Evolutionary conservation across 2,329 filamentous ascomycete species (phyloP), one percentile per base, ranked within the genome.

Genomic region (Colletotrichum lini): DNA sequence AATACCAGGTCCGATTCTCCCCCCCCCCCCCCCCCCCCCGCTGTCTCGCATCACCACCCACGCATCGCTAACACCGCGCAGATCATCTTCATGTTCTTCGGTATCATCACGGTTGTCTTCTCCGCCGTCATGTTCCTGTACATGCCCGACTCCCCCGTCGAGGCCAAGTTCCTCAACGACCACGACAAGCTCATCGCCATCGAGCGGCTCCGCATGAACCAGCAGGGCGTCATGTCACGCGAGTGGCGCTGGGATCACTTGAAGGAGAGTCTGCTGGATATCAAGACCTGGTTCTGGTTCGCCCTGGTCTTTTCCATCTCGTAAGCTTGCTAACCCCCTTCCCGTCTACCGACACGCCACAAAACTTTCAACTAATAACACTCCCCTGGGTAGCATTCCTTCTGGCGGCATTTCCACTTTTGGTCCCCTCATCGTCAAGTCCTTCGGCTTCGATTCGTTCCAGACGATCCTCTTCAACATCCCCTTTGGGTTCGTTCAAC

Each of bases 101-200:
- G 87, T 0, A 73, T 85, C 8, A 77, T 88, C 23, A 89, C 87
- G 0, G 83, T 89, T 0, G 79, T 77, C 0, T 86, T 87, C 5
- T 81, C 82, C 4, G 79, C 85, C 53, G 84, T 86, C 71, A 74
- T 90, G n/a, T 82, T 87, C 79, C 65, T 86, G 21, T 86, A 87
- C 62, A 90, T 93, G 84, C 91, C 91, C 0, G 91, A 93, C 74
- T 90, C 89, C 0, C 90, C 91, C 0, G 86, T 90, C 75, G 84
- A 88, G 26, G 85, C 89, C 1, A 88, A 85, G 23, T 91, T 90
- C 59, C 82, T 92, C 2, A 83, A 80, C 0, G 83, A 86, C 4
- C 81, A 87, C 16, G 89, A 92, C 56, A 90, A 88, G 66, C 75
- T 89, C 0, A 79, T 91, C 12, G 89, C 89, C 0, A 84, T 91